Base-by-base conservation (phyloP, 148 eudicot genomes). In the Gaultheria prostrata region DNA sequence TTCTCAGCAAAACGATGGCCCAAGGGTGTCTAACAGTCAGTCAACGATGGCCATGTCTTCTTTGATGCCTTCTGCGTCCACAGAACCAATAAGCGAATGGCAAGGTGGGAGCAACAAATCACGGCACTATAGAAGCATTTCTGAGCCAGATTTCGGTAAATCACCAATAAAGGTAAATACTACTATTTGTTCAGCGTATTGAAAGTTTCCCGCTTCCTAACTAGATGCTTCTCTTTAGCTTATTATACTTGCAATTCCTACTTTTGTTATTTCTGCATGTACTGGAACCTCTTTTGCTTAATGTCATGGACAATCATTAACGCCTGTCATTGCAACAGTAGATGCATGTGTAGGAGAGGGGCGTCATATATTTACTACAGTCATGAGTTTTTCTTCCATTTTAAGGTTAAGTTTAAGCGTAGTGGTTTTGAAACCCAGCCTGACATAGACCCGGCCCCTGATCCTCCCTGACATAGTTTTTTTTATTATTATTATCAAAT, bases 1-100 rank as follows among this genome's bases (percentile, higher is more conserved):
- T 81, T 84, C 86, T 15, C 93, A 86, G 63, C 84, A 89, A 83
- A 79, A 87, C 49, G 30, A 49, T 9, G 90, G 80, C 26, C 85
- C 92, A 21, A 85, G 92, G 78, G 93, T 94, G 35, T 90, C 92
- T 26, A 78, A 85, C 80, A 94, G 98, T 79, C 95, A 92, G 74
- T 94, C 98, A 75, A 93, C 93, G 24, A 88, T 92, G 94, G 91
- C 93, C 20, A 94, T 94, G 91, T 91, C 95, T 35, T 91, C 95
- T 13, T 84, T 93, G 73, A 84, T 91, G 77, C 88, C 93, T 79
- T 88, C 95, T 56, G 85, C 88, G 76, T 89, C 98, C 8, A 63
- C 65, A 70, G 94, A 93, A 83, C 94, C 95, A 43, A 86, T 88
- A 76, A 94, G 86, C 84, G 90, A 92, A 75, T 87, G 89, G 93